Base-by-base conservation (phyloP, 1,139 yeast genomes). In the Taphrina deformans region DNA sequence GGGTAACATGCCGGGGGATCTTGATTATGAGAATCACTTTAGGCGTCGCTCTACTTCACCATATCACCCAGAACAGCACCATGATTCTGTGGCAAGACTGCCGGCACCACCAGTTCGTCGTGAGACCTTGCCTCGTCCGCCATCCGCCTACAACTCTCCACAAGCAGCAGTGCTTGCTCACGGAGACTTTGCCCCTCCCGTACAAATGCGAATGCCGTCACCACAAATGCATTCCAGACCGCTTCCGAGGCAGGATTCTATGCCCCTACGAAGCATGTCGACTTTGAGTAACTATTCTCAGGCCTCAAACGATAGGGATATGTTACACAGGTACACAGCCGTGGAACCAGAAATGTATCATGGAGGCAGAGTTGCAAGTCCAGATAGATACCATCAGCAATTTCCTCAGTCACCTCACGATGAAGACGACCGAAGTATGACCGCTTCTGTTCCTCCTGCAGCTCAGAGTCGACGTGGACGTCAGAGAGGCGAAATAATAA, bases 381-480 rank as follows among this genome's bases (percentile, higher is more conserved):
- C 62, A 4, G 62, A 58, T 35, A 50, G 55, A 14, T 46, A 50
- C 5, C n/a, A 44, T 44, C 23, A 23, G 24, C 55, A 16, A 12
- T 31, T 46, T 27, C 38, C 55, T 7, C n/a, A 26, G 2, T 2
- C 24, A 2, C n/a, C n/a, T 2, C 27, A 21, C 2, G 27, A 44
- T 5, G 61, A 55, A n/a, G 40, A 53, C n/a, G 61, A 41, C 18
- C 48, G 48, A 18, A 44, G 48, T 21, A 21, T 44, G 29, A 45
- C 35, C 7, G 52, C 61, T 10, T 48, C 56, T 12, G 44, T 59
- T 7, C 63, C 50, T 3, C 63, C 63, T 7, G 31, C 27, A 10
- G 18, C 50, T n/a, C 63, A 59, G 40, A 44, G 40, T 33, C 56
- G 63, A 7, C 41, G 63, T 3, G 63, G 63, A 3, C 44, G 63